Evolutionary conservation across 1,139 yeast species (phyloP).

Genomic region (Blastobotrys aristatus): DNA sequence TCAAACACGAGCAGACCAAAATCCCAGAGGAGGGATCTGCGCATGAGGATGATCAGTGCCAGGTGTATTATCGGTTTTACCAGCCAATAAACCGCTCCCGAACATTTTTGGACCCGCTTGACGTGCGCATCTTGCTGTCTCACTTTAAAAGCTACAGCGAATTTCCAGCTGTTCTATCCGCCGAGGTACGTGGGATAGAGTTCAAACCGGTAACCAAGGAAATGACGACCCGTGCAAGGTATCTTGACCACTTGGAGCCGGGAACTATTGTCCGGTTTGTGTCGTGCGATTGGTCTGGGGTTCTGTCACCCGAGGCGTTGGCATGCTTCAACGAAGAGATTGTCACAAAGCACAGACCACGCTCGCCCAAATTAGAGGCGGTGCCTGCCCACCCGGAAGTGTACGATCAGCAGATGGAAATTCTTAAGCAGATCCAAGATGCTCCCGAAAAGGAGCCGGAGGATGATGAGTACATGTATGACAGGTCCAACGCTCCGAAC

Average conservation of each 20-base stretch:
- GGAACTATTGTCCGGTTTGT: conserved; percentile 15
- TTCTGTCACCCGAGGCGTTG: conserved; percentile 6
- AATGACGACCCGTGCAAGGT: conserved; percentile 13
- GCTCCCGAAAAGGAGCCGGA: neutral
- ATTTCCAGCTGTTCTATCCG: conserved; percentile 13
- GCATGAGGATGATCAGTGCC: neutral
- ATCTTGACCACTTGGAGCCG: conserved; percentile 15
- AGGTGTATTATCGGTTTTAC: conserved; percentile 17
- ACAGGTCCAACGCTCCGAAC: neutral
- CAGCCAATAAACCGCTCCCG: conserved; percentile 12
- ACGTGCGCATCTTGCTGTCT: conserved; percentile 14
- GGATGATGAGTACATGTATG: neutral
- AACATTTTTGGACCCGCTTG: conserved; percentile 15
- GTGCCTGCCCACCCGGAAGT: conserved; percentile 10
- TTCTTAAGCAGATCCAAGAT: neutral
- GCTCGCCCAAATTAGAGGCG: conserved; percentile 2
- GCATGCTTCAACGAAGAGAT: conserved; percentile 6
- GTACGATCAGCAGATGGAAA: conserved; percentile 1
- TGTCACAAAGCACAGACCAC: conserved; percentile 7
- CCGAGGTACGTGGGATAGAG: conserved; percentile 5
- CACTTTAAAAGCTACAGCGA: conserved; percentile 12
- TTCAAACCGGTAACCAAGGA: conserved; percentile 5
- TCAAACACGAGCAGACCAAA: conserved; percentile 5
- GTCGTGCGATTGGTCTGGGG: conserved; percentile 17
- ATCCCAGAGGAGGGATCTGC: neutral